A percentile compares a stretch with the other conserved stretches of the same genome.
These are phyloP conservation scores for Phytopythium oedochilum DNA, from an alignment of 352 stramenopile species.

Conservation along the genomic window DNA sequence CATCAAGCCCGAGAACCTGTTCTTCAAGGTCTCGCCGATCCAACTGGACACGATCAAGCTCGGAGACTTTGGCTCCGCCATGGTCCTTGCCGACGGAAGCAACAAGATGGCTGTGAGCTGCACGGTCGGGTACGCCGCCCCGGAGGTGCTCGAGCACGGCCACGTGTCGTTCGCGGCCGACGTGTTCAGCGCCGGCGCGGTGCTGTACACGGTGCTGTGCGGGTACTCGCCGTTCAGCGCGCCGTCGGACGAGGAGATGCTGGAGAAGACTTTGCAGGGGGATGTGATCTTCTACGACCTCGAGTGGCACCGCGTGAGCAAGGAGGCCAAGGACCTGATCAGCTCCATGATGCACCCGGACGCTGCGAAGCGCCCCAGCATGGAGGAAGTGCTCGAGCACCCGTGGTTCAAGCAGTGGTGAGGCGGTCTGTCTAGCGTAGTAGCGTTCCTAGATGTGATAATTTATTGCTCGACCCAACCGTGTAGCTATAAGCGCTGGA, in stretches of 20 bases:
- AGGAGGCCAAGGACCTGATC: slow-evolving; percentile 54
- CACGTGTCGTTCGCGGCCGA: slow-evolving; percentile 59
- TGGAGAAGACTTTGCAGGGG: slow-evolving; percentile 39
- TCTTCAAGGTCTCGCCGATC: slow-evolving; percentile 51
- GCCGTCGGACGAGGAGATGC: slow-evolving; percentile 53
- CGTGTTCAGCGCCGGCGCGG: slow-evolving; percentile 68
- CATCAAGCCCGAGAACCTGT: slow-evolving; percentile 79
- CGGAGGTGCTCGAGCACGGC: slow-evolving; percentile 50
- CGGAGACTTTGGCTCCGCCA: slow-evolving; percentile 65
- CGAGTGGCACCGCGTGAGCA: slow-evolving; percentile 47
- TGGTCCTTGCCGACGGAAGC: slow-evolving; percentile 31
- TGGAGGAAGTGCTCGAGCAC: slow-evolving; percentile 67
- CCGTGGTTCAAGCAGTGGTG: slow-evolving; percentile 47
- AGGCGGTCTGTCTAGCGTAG: background rate
- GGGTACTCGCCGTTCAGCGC: slow-evolving; percentile 67
- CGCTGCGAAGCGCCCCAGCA: slow-evolving; percentile 32
- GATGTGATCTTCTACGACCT: slow-evolving; percentile 52
- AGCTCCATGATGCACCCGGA: slow-evolving; percentile 49
- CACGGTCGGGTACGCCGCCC: slow-evolving; percentile 72
- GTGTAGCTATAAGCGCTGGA: background rate
- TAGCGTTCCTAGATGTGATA: background rate
- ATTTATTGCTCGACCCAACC: background rate
- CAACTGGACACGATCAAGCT: slow-evolving; percentile 57
- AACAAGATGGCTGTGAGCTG: slow-evolving; percentile 44
- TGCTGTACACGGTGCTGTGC: slow-evolving; percentile 64